Percentiles rank a stretch among this genome's conserved stretches.
phyloP scores from a whole-genome alignment of 106 monocot species.

The Apostasia ramifera region DNA sequence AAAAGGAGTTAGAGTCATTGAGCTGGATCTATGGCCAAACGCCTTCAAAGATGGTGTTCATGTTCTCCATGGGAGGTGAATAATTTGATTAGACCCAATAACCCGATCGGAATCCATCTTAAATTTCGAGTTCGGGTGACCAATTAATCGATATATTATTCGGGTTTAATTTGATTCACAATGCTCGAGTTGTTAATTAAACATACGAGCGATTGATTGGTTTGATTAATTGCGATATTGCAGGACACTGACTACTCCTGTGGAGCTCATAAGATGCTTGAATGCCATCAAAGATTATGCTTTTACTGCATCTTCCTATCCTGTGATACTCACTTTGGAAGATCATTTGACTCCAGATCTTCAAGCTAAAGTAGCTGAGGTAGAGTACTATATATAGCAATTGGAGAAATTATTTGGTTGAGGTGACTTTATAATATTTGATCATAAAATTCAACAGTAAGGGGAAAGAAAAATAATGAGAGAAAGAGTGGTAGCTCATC shows the following conservation, averaged over 20 bases:
- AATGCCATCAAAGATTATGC: conserved; percentile 70
- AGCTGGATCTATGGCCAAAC: conserved; percentile 66
- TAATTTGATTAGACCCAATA: not conserved
- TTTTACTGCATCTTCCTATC: conserved; percentile 63
- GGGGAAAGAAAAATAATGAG: too few species aligned
- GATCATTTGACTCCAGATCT: conserved; percentile 80
- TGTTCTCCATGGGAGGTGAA: conserved; percentile 54
- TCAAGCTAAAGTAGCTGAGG: conserved; percentile 78
- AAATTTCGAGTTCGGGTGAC: too few species aligned
- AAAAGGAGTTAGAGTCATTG: conserved; percentile 68
- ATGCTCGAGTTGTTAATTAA: too few species aligned
- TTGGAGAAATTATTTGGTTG: too few species aligned
- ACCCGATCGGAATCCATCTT: too few species aligned
- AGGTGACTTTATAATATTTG: too few species aligned
- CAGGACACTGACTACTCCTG: conserved; percentile 75
- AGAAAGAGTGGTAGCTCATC: too few species aligned
- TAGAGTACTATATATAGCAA: not conserved
- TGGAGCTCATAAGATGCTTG: conserved; percentile 65
- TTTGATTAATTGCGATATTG: not conserved
- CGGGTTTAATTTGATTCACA: too few species aligned
- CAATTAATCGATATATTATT: too few species aligned
- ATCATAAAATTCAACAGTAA: too few species aligned
- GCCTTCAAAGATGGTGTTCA: conserved; percentile 31
- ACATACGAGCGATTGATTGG: too few species aligned
- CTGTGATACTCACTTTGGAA: conserved; percentile 79